These are phyloP conservation scores for Globisporangium spinosum DNA, from an alignment of 352 stramenopile species.

Conservation along the genomic window DNA sequence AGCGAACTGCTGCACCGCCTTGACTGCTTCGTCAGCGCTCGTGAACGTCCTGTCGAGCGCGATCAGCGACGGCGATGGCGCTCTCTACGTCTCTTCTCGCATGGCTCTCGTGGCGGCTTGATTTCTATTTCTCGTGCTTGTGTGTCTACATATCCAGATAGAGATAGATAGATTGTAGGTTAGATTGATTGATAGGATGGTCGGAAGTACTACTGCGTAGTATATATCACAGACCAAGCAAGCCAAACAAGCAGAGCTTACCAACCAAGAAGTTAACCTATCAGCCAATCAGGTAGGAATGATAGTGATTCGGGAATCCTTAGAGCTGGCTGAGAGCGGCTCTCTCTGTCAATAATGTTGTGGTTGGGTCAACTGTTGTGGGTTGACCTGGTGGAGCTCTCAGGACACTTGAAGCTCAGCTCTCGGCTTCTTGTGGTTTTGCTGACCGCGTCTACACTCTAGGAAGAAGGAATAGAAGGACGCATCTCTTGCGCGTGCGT, in stretches of 20 bases:
- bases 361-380: neutral
- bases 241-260: neutral
- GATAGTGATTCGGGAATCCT: conserved; percentile 4
- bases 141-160: neutral
- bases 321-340: neutral
- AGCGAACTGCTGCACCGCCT: conserved; percentile 50
- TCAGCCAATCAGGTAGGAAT: conserved; percentile 2
- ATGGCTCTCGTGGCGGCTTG: neutral
- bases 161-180: neutral
- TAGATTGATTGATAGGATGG: neutral
- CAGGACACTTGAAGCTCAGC: neutral
- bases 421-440: neutral
- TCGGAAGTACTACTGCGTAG: neutral
- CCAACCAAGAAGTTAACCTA: conserved; percentile 6
- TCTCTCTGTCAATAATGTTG: neutral
- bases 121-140: neutral
- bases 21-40: conserved; percentile 25
- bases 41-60: neutral
- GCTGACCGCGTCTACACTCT: neutral
- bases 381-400: neutral
- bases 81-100: neutral
- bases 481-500: neutral
- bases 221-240: neutral
- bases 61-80: neutral
- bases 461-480: neutral